phyloP scores from a whole-genome alignment of 2,329 filamentous ascomycete species.

The Aspergillus terreus region DNA sequence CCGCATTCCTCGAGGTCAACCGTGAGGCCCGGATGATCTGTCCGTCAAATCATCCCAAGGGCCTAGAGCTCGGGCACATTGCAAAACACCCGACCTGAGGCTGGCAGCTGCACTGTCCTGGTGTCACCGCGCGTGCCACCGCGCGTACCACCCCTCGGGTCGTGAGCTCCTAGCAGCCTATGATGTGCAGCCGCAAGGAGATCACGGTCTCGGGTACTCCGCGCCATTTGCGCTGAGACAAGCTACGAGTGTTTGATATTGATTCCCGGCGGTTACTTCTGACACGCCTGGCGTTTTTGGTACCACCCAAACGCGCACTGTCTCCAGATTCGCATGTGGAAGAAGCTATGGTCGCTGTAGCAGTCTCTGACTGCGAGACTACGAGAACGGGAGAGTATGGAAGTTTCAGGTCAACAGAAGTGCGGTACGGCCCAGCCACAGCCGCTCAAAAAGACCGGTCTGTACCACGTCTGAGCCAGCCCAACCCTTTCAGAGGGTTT shows the following conservation, averaged over 20 bases:
- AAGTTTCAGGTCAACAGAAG: no score
- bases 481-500: no score
- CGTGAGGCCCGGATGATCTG: slow-evolving; percentile 8
- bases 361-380: no score
- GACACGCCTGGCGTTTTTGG: neutral
- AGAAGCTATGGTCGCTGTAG: no score
- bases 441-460: no score
- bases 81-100: slow-evolving; percentile 1
- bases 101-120: slow-evolving; percentile 3
- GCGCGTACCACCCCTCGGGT: neutral
- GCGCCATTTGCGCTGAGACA: neutral
- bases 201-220: slow-evolving; percentile 2
- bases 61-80: neutral
- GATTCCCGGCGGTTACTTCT: neutral
- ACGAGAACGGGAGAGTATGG: no score
- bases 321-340: no score
- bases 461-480: no score
- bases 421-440: no score
- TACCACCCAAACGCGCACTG: neutral
- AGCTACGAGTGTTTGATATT: neutral
- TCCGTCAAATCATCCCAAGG: slow-evolving; percentile 6
- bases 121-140: slow-evolving; percentile 1
- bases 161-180: neutral
- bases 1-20: neutral
- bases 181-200: slow-evolving; percentile 7